Evolutionary conservation across 2,329 filamentous ascomycete genomes (phyloP), one percentile per base, ranked within the genome.

Genomic region (Huntiella abstrusa): DNA sequence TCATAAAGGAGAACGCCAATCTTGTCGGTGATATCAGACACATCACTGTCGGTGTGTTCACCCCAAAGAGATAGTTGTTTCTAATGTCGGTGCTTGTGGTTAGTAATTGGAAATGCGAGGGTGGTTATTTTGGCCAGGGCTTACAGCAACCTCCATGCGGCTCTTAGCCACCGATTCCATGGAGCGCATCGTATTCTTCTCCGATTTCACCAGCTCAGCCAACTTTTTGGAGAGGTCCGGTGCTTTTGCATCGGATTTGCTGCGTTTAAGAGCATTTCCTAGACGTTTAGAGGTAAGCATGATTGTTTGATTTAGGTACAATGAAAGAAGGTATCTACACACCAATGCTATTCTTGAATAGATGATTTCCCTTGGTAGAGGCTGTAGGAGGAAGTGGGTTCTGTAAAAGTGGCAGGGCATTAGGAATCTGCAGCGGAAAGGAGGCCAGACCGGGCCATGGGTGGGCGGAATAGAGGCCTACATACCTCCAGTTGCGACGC

Each of bases 121-220:
- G 3, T 22, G 12, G 12, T 11, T 15, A 19, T 11, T 33, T 4
- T 15, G 15, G 17, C 8, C 6, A 17, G 35, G 16, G 73, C 84
- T 59, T 82, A 94, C 86, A 59, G 91, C 91, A 54, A 95, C 88
- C 58, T 96, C 91, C 86, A 96, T 96, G 56, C 91, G 80, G 71
- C 98, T 91, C 58, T 86, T 80, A 40, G 86, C 86, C 46, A 96
- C 91, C 43, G 85, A 73, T 62, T 98, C 91, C 72, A 96, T 79
- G 62, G 86, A 95, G 63, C 91, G 85, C 91, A 98, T 98, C 48
- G 95, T 84, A 61, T 98, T 96, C 78, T 98, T 98, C 69, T 98
- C 91, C 91, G 98, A 98, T 76, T 98, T 98, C 53, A 98, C 91
- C 45, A 98, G 75, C 68, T 93, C 84, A 36, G 87, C 85, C 52